Evolutionary conservation across 2,329 filamentous ascomycete species (phyloP), one percentile per base, ranked within the genome.

Genomic region (Arthrobotrys iridis): DNA sequence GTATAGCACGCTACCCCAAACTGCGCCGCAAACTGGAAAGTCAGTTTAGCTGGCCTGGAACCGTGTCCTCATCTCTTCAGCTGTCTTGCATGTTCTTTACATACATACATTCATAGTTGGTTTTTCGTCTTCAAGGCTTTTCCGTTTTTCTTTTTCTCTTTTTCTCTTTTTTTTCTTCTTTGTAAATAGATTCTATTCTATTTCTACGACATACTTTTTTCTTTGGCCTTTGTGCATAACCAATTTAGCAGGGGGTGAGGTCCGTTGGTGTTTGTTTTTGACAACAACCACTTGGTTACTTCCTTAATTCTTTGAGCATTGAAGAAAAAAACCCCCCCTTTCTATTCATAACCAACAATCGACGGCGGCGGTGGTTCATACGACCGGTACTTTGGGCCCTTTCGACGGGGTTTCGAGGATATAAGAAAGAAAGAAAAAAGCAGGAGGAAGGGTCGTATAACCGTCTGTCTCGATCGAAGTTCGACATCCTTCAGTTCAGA

Each of bases 371-470:
- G 11, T n/a, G n/a, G 11, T n/a, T 2, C 15, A 1, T n/a, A 48
- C 22, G 15, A 46, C 20, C 28, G 8, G 45, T n/a, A n/a, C n/a
- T n/a, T n/a, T n/a, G n/a, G n/a, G n/a, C n/a, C n/a, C n/a, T n/a
- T 8, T 48, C 45, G 45, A 26, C 30, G 28, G 20, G 22, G 13
- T 24, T 45, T 30, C 22, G 45, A 48, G 24, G 13, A 13, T 37
- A 37, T 24, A 40, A 37, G 20, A 22, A 41, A 28, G 33, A 8
- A 15, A 59, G 2, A 41, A 5, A 10, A 22, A 28, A 8, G 10
- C 35, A 48, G 40, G 24, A 26, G 58, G 40, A 45, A 60, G 48
- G 45, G 13, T n/a, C n/a, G n/a, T n/a, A n/a, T n/a, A n/a, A n/a
- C n/a, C n/a, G n/a, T n/a, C n/a, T n/a, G n/a, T n/a, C n/a, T n/a